Evolutionary conservation across 2,329 filamentous ascomycete genomes (phyloP), one percentile per base, ranked within the genome.

Genomic region (Chaetomium globosum): DNA sequence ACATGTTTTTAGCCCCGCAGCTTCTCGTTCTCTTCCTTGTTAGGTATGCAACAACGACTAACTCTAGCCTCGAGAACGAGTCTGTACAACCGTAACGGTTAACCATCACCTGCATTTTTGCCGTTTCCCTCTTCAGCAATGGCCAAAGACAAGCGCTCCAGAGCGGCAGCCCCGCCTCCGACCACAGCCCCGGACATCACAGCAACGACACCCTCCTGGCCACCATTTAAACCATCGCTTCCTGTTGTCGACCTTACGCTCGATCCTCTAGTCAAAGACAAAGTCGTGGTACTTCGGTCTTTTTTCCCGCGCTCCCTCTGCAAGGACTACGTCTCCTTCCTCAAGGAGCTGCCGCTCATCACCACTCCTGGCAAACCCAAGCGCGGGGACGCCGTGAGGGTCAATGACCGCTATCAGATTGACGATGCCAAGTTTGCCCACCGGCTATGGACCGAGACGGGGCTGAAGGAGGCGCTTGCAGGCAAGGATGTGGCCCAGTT

Each of bases 401-500:
- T 97, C 55, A 97, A 97, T 75, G 94, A 97, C 75, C 87, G 94
- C 12, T 96, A 90, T 72, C 92, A 96, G 77, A 80, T 96, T 23
- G 81, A 93, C 31, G 93, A 97, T 78, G 77, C 85, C 31, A 76
- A 69, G 0, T 96, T 97, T 76, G 91, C 93, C 0, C 82, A 87
- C 71, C 81, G 84, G 62, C 77, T 97, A 16, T 98, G 93, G 93
- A 82, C 83, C 53, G 83, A 86, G 67, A 97, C 93, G 1, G 90
- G 89, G 0, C 77, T 98, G 69, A 87, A 84, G 71, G 85, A 90
- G 53, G 80, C 89, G 1, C 67, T 86, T 71, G 83, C 71, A 67
- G 76, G 73, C 60, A 78, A 73, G 64, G 80, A 72, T 57, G 73
- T 80, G 36, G 69, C 76, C 12, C 74, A 76, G 54, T 71, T 81